A percentile compares a stretch with the other conserved stretches of the same genome.
Evolutionary conservation across 306 rosid genomes (phyloP).

Genomic region (Vigna mungo): DNA sequence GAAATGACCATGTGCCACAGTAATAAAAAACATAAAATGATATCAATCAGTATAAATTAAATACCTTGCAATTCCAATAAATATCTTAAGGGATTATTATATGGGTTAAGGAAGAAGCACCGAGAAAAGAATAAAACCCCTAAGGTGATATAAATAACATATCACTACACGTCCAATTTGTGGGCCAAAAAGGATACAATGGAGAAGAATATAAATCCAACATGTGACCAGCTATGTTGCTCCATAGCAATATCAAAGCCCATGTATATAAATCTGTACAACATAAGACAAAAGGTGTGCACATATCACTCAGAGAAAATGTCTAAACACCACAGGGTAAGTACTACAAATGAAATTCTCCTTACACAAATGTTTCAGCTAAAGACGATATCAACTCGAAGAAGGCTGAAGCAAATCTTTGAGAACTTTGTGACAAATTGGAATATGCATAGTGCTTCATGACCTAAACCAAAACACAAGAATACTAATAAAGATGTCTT

Average conservation of each 20-base stretch:
- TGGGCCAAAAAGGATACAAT: slow-evolving; percentile 78
- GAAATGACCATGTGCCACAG: slow-evolving; percentile 28
- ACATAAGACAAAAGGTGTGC: slow-evolving; percentile 27
- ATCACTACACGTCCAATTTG: slow-evolving; percentile 28
- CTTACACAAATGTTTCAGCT: slow-evolving; percentile 99
- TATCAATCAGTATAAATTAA: slow-evolving; percentile 42
- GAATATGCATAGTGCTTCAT: slow-evolving; percentile 97
- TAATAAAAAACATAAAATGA: slow-evolving; percentile 31
- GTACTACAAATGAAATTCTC: slow-evolving; percentile 36
- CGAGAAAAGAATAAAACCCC: slow-evolving; percentile 34
- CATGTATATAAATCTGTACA: slow-evolving; percentile 96
- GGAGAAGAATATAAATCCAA: slow-evolving; percentile 97
- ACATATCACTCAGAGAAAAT: slow-evolving; percentile 28
- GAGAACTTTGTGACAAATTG: slow-evolving; percentile 93
- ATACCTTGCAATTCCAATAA: slow-evolving; percentile 94
- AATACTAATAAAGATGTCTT: slow-evolving; percentile 31
- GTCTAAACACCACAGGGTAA: slow-evolving; percentile 31
- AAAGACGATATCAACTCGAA: slow-evolving; percentile 94
- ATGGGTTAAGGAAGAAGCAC: slow-evolving; percentile 68
- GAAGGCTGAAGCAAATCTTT: slow-evolving; percentile 85
- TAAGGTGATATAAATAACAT: slow-evolving; percentile 26
- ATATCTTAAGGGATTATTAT: slow-evolving; percentile 63
- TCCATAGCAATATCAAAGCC: slow-evolving; percentile 99
- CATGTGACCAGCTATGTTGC: slow-evolving; percentile 98
- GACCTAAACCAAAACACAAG: slow-evolving; percentile 66